Evolutionary conservation across 495 filamentous ascomycete genomes (phyloP).

Genomic region (Aspergillus diversus): DNA sequence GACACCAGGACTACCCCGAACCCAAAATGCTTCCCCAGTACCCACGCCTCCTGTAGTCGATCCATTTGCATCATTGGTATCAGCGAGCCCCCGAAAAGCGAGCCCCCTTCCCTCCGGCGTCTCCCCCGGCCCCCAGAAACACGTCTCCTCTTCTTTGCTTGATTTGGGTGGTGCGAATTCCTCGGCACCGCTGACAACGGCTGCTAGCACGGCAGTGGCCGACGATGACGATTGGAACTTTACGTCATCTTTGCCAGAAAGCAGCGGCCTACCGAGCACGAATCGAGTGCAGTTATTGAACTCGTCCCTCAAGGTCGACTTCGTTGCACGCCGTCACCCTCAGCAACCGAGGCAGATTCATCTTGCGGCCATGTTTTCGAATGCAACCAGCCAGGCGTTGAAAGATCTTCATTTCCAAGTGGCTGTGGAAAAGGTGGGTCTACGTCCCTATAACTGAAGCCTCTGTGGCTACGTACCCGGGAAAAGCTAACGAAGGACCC

Average conservation of each 20-base stretch:
- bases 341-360: slow-evolving; percentile 51
- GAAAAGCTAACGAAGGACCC: not conserved
- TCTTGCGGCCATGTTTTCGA: slow-evolving; percentile 73
- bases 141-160: slow-evolving; percentile 47
- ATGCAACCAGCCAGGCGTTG: slow-evolving; percentile 69
- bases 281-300: slow-evolving; percentile 66
- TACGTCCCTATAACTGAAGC: not conserved
- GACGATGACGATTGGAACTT: slow-evolving; percentile 91
- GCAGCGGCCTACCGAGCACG: slow-evolving; percentile 50
- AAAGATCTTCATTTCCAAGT: slow-evolving; percentile 86
- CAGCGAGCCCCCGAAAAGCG: slow-evolving; percentile 52
- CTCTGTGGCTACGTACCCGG: not conserved
- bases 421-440: slow-evolving; percentile 85
- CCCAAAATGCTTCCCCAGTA: slow-evolving; percentile 34
- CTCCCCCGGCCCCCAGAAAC: slow-evolving; percentile 25
- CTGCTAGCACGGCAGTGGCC: slow-evolving; percentile 31
- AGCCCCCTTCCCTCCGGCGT: slow-evolving; percentile 38
- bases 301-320: slow-evolving; percentile 57
- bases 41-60: slow-evolving; percentile 49
- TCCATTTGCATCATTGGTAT: slow-evolving; percentile 73
- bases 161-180: slow-evolving; percentile 38
- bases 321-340: slow-evolving; percentile 47
- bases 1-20: slow-evolving; percentile 30
- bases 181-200: slow-evolving; percentile 27
- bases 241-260: slow-evolving; percentile 79